Evolutionary conservation across 139 green algal species (phyloP), one percentile per base, ranked within the genome.

Genomic region (Coelastrella sp.): DNA sequence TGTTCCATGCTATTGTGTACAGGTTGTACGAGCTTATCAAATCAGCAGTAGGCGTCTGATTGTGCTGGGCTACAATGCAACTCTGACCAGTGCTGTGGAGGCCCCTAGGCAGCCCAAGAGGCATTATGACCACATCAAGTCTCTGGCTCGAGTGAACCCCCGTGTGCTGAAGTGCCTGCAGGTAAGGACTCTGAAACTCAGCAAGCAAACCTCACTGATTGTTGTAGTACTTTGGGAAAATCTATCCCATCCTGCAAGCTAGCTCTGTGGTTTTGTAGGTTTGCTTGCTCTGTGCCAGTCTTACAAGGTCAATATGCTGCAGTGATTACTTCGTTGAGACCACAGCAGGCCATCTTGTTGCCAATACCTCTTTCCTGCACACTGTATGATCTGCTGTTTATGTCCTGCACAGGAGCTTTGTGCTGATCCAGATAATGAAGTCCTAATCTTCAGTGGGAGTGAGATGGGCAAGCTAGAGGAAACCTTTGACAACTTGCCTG

Each of bases 1-100:
- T n/a, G n/a, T n/a, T n/a, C n/a, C n/a, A n/a, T n/a, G n/a, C n/a
- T n/a, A n/a, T n/a, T n/a, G n/a, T 38, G 8, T 43, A 5, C 88
- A 92, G 19, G 90, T 93, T 34, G 90, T 96, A 41, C 67, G 57
- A 2, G 91, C 78, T 27, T 96, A 94, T 87, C 45, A 81, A 19
- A 25, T 9, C 69, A 88, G 74, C 81, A 81, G 59, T 23, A 74
- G 86, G 21, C 89, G 94, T 25, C 90, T 98, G 23, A 86, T 98
- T n/a, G 93, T 98, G 59, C 86, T 98, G 60, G 97, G 97, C 30
- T 99, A 97, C 92, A 99, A 99, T 87, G 96, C 96, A 2, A 99
- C 97, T 19, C 88, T 99, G 23, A 99, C 97, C 15, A 95, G 90
- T 34, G 91, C 90, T 40, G 92, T 96, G 59, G 95, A 98, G 85